Evolutionary conservation across 2,329 filamentous ascomycete genomes (phyloP), one percentile per base, ranked within the genome.

Genomic region (Plenodomus tracheiphilus): DNA sequence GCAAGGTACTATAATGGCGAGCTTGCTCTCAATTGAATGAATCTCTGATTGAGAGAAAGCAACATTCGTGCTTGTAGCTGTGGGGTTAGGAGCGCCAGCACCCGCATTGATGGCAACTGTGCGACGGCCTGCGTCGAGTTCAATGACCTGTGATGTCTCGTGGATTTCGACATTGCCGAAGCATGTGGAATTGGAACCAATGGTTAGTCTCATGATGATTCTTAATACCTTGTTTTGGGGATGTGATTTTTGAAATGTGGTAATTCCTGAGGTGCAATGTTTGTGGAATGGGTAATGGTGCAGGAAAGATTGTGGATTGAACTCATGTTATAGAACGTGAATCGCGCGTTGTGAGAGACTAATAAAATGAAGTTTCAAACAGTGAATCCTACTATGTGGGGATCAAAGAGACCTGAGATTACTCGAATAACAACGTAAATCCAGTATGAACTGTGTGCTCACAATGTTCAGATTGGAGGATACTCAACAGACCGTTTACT

Each of bases 1-100:
- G 30, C 54, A 55, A 9, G 56, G 51, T 19, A 59, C 30, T 4
- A 55, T 16, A 6, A 59, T 55, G 1, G 56, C 54, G 8, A 57
- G 54, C 16, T 55, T 36, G 3, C 22, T 15, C 36, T 59, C 54
- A 22, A 55, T 46, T 2, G 15, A 36, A 16, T 41, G 15, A 6
- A 57, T 25, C 6, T 45, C 47, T 6, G 43, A 10, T 28, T 47
- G 47, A 5, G 54, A 39, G 20, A 59, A 48, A 2, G 32, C 21
- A 5, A 53, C 19, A n/a, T 43, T 46, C n/a, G 21, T 30, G 16
- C 35, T 35, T 16, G 35, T n/a, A 17, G 8, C 17, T 13, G 28
- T 25, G 15, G 25, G 28, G 28, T 32, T 17, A 1, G 22, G 15
- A 18, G 17, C 16, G 10, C n/a, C 16, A 8, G 25, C 20, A 15